Conservation (phyloP, 1,139 yeast genomes). For the Sugiyamaella novakii region DNA sequence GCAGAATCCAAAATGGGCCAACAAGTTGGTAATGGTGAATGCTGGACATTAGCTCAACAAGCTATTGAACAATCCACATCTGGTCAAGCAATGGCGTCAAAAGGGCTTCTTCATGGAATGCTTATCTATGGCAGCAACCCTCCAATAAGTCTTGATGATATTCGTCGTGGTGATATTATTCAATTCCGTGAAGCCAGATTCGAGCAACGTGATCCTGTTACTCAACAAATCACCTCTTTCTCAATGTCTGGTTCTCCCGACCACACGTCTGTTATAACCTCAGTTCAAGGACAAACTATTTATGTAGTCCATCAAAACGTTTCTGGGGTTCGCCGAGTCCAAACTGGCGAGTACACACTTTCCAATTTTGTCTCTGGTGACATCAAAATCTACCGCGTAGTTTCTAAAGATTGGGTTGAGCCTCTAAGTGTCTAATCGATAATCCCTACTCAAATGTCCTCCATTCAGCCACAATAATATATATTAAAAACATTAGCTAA, state of each 20-base stretch:
- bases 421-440: slow-evolving; percentile 6
- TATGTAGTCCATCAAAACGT: slow-evolving; percentile 64
- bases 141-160: slow-evolving; percentile 34
- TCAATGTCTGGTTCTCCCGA: slow-evolving; percentile 58
- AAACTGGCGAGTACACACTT: slow-evolving; percentile 50
- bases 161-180: slow-evolving; percentile 51
- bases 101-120: slow-evolving; percentile 60
- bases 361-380: slow-evolving; percentile 52
- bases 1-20: slow-evolving; percentile 57
- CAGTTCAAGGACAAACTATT: slow-evolving; percentile 38
- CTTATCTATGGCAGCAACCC: slow-evolving; percentile 47
- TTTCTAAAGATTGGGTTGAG: slow-evolving; percentile 57
- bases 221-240: slow-evolving; percentile 23
- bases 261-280: slow-evolving; percentile 65
- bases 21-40: slow-evolving; percentile 70
- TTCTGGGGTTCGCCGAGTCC: slow-evolving; percentile 53
- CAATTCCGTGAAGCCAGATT: slow-evolving; percentile 53
- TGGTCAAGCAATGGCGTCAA: slow-evolving; percentile 61
- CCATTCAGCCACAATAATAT: neutral
- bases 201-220: slow-evolving; percentile 34
- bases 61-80: slow-evolving; percentile 64
- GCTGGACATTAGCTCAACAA: slow-evolving; percentile 75
- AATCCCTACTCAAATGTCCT: too few relatives aligned
- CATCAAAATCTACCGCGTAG: slow-evolving; percentile 57
- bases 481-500: neutral